These are phyloP conservation scores for Saccharum hybrid DNA, from an alignment of 202 grass and related monocot genomes.

Conservation along the genomic window DNA sequence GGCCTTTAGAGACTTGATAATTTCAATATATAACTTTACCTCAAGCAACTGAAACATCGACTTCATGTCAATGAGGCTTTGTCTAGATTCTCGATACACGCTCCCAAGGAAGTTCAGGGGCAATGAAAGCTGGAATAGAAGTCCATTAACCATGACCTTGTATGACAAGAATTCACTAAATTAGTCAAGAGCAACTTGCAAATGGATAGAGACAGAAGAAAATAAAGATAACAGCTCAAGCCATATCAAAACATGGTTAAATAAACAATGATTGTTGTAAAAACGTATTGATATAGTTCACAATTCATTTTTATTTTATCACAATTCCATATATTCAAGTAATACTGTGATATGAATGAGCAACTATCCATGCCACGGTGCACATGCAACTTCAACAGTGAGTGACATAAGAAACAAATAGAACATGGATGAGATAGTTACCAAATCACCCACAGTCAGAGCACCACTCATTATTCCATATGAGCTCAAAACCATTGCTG, in stretches of 20 bases:
- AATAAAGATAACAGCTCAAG: constrained; percentile 27
- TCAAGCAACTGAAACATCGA: constrained; percentile 98
- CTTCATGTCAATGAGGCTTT: constrained; percentile 99
- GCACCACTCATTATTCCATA: constrained; percentile 97
- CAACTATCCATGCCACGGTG: constrained; percentile 13
- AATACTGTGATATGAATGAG: constrained; percentile 19
- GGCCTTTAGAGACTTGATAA: constrained; percentile 5
- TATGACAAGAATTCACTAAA: constrained; percentile 46
- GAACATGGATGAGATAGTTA: constrained; percentile 49
- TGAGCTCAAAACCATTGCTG: constrained; percentile 95
- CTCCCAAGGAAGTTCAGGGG: constrained; percentile 99
- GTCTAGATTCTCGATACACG: constrained; percentile 97
- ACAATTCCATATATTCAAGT: constrained; percentile 23
- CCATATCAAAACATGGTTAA: constrained; percentile 26
- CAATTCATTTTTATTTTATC: constrained; percentile 13
- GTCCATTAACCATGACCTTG: constrained; percentile 99
- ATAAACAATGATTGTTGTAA: constrained; percentile 18
- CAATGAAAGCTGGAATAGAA: constrained; percentile 95
- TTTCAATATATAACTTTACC: constrained; percentile 52
- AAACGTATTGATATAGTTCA: background rate
- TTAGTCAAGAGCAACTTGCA: constrained; percentile 39
- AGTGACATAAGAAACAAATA: constrained; percentile 8
- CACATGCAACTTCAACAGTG: constrained; percentile 21
- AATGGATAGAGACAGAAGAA: constrained; percentile 30
- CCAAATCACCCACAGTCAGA: constrained; percentile 97